phyloP scores from a whole-genome alignment of 768 basidiomycete species.

The Obba rivulosa region DNA sequence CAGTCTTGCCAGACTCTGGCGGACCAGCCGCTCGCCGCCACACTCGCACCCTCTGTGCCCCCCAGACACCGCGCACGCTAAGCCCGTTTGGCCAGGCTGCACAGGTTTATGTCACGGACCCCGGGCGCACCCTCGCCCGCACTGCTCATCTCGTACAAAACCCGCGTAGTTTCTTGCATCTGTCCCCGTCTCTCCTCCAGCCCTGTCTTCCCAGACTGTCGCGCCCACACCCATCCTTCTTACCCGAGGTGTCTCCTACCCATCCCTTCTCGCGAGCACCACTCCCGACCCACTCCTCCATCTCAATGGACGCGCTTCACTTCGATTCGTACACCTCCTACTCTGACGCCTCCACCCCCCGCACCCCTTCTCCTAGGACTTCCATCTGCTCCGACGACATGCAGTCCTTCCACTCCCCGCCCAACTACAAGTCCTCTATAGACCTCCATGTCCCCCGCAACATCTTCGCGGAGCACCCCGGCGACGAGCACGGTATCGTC shows the following conservation, averaged over 20 bases:
- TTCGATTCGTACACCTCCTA: slow-evolving; percentile 64
- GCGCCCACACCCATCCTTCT: slow-evolving; percentile 14
- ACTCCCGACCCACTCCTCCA: slow-evolving; percentile 8
- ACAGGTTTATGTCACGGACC: no score
- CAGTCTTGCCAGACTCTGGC: no score
- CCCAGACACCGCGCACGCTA: background rate
- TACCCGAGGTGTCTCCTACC: slow-evolving; percentile 8
- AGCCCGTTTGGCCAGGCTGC: no score
- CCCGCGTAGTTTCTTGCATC: background rate
- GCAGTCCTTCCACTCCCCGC: slow-evolving; percentile 24
- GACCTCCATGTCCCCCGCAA: slow-evolving; percentile 42
- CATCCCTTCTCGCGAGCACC: slow-evolving; percentile 8
- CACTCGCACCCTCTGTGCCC: background rate
- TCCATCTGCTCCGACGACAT: slow-evolving; percentile 31
- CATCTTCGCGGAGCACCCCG: slow-evolving; percentile 45
- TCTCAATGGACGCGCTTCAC: slow-evolving; percentile 35
- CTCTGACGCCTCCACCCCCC: slow-evolving; percentile 64
- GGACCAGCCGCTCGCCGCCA: no score
- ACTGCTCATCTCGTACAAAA: background rate
- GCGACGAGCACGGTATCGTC: slow-evolving; percentile 35
- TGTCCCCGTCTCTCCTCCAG: background rate
- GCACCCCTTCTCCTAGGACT: slow-evolving; percentile 64
- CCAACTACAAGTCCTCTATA: slow-evolving; percentile 37
- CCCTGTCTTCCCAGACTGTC: slow-evolving; percentile 3
- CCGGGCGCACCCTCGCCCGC: background rate